phyloP scores from a whole-genome alignment of 225 moss, liverwort and hornwort species.

The Anthoceros angustus region DNA sequence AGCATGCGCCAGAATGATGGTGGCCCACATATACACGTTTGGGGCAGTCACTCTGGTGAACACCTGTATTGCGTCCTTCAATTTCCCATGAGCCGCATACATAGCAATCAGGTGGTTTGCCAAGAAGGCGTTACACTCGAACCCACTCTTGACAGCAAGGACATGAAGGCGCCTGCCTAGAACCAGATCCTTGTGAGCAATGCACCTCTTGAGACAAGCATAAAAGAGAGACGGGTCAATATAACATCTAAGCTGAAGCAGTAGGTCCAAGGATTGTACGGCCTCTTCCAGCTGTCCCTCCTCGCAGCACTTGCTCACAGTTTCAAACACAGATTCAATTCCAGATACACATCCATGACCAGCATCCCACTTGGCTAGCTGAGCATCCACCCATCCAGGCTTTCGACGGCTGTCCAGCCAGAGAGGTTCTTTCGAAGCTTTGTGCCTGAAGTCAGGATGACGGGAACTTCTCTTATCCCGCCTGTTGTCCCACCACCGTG shows the following conservation, averaged over 20 bases:
- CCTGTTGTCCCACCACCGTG: neutral
- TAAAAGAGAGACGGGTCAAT: neutral
- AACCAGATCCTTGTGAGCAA: neutral
- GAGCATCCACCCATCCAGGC: neutral
- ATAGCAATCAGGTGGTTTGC: neutral
- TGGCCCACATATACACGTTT: neutral
- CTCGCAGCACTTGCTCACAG: neutral
- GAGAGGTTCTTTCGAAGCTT: neutral
- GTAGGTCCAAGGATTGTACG: neutral
- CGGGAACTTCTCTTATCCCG: neutral
- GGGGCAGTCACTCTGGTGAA: neutral
- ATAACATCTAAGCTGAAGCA: neutral
- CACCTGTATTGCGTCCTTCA: neutral
- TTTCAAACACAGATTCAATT: neutral
- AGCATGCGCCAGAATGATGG: neutral
- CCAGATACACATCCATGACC: neutral
- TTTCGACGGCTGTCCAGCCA: neutral
- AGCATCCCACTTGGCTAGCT: neutral
- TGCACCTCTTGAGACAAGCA: neutral
- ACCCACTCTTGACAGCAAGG: neutral
- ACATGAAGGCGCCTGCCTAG: neutral
- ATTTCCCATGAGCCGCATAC: neutral
- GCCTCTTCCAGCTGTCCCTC: neutral
- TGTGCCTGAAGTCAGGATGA: neutral
- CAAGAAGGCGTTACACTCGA: neutral